Percentiles rank a stretch among this genome's conserved stretches.
Evolutionary conservation across 805 yeast genomes (phyloP).

Genomic region (Brettanomyces sp.): DNA sequence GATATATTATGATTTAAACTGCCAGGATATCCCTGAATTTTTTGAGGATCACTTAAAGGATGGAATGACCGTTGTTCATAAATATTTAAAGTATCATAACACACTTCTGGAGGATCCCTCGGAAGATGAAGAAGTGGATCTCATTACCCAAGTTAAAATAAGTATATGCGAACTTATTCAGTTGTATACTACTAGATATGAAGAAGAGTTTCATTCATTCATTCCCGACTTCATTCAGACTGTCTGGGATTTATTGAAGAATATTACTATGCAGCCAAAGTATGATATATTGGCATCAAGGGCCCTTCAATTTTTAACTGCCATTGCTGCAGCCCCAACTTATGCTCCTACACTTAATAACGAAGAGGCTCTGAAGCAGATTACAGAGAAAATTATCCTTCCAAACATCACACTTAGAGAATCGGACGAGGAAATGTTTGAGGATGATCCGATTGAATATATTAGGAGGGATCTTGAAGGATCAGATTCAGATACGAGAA

Average conservation of each 20-base stretch:
- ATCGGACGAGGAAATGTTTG: constrained; percentile 85
- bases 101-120: constrained; percentile 45
- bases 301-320: constrained; percentile 71
- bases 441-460: constrained; percentile 93
- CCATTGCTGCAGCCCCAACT: constrained; percentile 63
- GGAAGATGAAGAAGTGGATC: constrained; percentile 62
- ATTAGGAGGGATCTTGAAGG: constrained; percentile 94
- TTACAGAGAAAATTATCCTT: constrained; percentile 73
- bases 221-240: constrained; percentile 72
- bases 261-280: constrained; percentile 60
- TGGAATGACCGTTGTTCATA: constrained; percentile 77
- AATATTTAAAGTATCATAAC: constrained; percentile 59
- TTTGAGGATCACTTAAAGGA: constrained; percentile 80
- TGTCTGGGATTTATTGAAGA: constrained; percentile 68
- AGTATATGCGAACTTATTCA: constrained; percentile 78
- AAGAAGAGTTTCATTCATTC: constrained; percentile 78
- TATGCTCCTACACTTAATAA: constrained; percentile 56
- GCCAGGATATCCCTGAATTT: constrained; percentile 97
- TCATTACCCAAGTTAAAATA: constrained; percentile 64
- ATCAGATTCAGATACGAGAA: constrained; percentile 83
- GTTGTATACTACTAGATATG: constrained; percentile 82
- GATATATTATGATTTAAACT: constrained; percentile 85
- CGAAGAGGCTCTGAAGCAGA: constrained; percentile 57
- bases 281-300: constrained; percentile 79
- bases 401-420: constrained; percentile 85